Evolutionary conservation across 2,329 filamentous ascomycete species (phyloP), one percentile per base, ranked within the genome.

Genomic region (Pseudogymnoascus sp.): DNA sequence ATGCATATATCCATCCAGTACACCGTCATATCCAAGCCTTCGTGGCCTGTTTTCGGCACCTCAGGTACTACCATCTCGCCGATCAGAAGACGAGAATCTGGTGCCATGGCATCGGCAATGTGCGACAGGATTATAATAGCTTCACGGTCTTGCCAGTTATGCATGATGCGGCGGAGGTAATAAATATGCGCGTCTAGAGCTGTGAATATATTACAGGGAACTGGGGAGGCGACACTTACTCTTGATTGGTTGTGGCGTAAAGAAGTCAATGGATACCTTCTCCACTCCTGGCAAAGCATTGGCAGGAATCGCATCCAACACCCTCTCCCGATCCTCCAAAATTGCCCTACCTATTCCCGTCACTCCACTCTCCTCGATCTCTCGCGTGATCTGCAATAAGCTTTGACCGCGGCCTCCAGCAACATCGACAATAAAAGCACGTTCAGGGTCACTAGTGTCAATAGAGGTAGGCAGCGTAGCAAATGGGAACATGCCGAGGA

Each of bases 131-230:
- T 70, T 11, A 31, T 60, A 2, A 42, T 42, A 31, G 62, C 62
- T 21, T 65, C 53, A 6, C 56, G 60, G 35, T 69, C 65, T 64
- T 68, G 65, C 63, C 66, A 70, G 35, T 70, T 69, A 33, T 70
- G 68, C 60, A 69, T 62, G 8, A 67, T 68, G 16, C 68, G 65
- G 11, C 69, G 67, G 19, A 70, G 65, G 53, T 69, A 70, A 40
- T 70, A 70, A 8, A 68, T 63, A n/a, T 70, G 65, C 11, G 69
- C 69, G 42, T 66, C 67, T 68, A 19, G 6, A 10, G 29, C 33
- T 16, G n/a, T 19, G 31, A 26, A 6, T 11, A 40, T 65, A 19
- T 19, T 33, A 33, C 10, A 26, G 5, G 16, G 14, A 40, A 26
- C n/a, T n/a, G 31, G 33, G 10, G 11, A 40, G 33, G 63, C 26